These are phyloP conservation scores for Fusarium sp. DNA, from an alignment of 2,329 filamentous ascomycete species.

Conservation along the genomic window DNA sequence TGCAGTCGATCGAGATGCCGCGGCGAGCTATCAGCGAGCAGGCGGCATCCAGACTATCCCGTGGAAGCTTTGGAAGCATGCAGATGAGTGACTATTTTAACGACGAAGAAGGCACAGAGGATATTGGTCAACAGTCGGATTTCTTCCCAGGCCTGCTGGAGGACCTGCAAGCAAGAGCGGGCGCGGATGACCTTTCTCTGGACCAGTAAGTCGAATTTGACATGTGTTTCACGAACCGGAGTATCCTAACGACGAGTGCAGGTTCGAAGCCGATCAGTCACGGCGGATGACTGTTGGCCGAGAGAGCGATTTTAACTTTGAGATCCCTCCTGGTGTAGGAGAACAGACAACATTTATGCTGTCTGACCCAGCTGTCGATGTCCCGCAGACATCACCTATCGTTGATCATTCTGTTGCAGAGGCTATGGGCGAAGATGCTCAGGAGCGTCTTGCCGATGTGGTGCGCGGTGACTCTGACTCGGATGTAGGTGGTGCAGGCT, in stretches of 20 bases:
- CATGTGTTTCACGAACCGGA: background rate
- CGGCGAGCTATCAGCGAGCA: constrained; percentile 64
- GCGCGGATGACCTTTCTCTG: constrained; percentile 56
- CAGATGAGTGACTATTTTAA: constrained; percentile 65
- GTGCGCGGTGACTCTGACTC: constrained; percentile 36
- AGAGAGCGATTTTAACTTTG: constrained; percentile 65
- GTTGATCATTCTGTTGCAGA: constrained; percentile 36
- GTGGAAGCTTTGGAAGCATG: constrained; percentile 66
- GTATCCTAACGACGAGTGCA: constrained; percentile 28
- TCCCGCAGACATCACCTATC: constrained; percentile 44
- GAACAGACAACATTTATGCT: constrained; percentile 66
- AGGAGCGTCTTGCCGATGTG: constrained; percentile 24
- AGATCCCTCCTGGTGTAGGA: constrained; percentile 61
- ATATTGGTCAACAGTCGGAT: constrained; percentile 60
- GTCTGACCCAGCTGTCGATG: constrained; percentile 50
- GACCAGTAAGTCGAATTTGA: constrained; percentile 53
- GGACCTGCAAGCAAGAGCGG: constrained; percentile 55
- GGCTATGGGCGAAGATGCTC: constrained; percentile 31
- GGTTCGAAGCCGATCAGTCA: constrained; percentile 57
- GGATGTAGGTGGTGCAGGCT: constrained; percentile 31
- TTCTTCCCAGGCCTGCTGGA: constrained; percentile 65
- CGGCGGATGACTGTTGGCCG: constrained; percentile 56
- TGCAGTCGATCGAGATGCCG: constrained; percentile 70
- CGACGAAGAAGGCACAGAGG: constrained; percentile 53
- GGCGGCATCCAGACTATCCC: constrained; percentile 58